Conservation (phyloP, 2,329 filamentous ascomycete genomes). For the Monilinia laxa region DNA sequence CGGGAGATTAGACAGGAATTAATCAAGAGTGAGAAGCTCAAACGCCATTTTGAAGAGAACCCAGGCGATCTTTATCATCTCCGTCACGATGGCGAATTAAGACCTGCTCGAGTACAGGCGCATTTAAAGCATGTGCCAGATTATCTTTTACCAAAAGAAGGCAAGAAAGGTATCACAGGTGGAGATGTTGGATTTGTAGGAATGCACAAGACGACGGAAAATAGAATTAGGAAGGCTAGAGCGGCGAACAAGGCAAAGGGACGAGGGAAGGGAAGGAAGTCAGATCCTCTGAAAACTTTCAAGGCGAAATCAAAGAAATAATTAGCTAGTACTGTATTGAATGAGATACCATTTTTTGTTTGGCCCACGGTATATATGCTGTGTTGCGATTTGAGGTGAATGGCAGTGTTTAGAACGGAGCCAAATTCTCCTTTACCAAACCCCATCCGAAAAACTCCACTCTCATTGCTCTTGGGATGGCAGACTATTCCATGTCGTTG, state of each 20-base stretch:
- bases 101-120: conserved; percentile 78
- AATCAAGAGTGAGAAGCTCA: conserved; percentile 89
- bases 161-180: conserved; percentile 64
- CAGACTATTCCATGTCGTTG: too few species aligned
- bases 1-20: conserved; percentile 87
- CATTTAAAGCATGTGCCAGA: conserved; percentile 95
- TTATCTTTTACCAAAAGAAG: conserved; percentile 78
- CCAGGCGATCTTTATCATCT: conserved; percentile 83
- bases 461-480: background rate
- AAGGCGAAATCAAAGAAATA: conserved; percentile 52
- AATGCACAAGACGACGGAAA: conserved; percentile 53
- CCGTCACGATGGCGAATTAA: conserved; percentile 84
- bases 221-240: conserved; percentile 46
- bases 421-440: background rate
- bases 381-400: background rate
- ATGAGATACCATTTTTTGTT: conserved; percentile 19
- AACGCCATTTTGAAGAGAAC: conserved; percentile 96
- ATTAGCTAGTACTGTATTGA: conserved; percentile 21
- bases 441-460: background rate
- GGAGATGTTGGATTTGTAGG: conserved; percentile 76
- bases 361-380: background rate
- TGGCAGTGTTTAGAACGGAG: too few species aligned
- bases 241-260: conserved; percentile 48
- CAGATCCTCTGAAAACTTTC: conserved; percentile 87
- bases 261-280: conserved; percentile 60